Percentiles rank a stretch among this genome's conserved stretches.
phyloP scores from a whole-genome alignment of 2,329 filamentous ascomycete species.

The Venturia carpophila region DNA sequence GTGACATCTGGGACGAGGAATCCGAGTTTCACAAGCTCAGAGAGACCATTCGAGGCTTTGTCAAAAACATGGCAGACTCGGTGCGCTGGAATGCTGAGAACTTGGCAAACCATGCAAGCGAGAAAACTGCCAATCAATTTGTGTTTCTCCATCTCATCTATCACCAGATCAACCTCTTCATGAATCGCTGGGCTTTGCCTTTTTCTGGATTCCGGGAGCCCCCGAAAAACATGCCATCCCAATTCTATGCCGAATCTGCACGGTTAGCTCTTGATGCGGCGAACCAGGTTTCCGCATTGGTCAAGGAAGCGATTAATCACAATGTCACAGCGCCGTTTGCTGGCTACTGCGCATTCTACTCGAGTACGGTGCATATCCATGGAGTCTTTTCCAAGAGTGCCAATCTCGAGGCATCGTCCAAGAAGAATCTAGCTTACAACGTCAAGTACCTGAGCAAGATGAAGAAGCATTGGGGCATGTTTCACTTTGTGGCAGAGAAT shows the following conservation, averaged over 20 bases:
- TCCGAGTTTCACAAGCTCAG: conserved; percentile 68
- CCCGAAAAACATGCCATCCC: conserved; percentile 62
- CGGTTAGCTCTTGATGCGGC: conserved; percentile 74
- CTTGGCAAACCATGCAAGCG: conserved; percentile 72
- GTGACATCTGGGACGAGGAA: conserved; percentile 73
- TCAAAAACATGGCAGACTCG: conserved; percentile 57
- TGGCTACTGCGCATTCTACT: conserved; percentile 88
- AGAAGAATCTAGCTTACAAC: conserved; percentile 77
- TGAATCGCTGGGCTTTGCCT: conserved; percentile 79
- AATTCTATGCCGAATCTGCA: conserved; percentile 69
- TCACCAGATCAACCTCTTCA: conserved; percentile 82
- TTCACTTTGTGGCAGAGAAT: conserved; percentile 92
- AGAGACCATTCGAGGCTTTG: conserved; percentile 63
- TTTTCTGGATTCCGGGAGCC: conserved; percentile 53
- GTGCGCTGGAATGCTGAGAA: conserved; percentile 76
- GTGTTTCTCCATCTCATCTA: conserved; percentile 84
- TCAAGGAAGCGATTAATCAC: conserved; percentile 72
- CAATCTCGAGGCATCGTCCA: conserved; percentile 66
- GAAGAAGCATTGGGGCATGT: conserved; percentile 98
- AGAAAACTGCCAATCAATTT: conserved; percentile 83
- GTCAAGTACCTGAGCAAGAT: conserved; percentile 87
- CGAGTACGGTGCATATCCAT: conserved; percentile 88
- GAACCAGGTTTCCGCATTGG: conserved; percentile 74
- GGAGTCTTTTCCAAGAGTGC: conserved; percentile 83
- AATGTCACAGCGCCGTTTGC: conserved; percentile 84